These are phyloP conservation scores for Fomitopsis pinicola DNA, from an alignment of 1,284 basidiomycete species.

Conservation along the genomic window DNA sequence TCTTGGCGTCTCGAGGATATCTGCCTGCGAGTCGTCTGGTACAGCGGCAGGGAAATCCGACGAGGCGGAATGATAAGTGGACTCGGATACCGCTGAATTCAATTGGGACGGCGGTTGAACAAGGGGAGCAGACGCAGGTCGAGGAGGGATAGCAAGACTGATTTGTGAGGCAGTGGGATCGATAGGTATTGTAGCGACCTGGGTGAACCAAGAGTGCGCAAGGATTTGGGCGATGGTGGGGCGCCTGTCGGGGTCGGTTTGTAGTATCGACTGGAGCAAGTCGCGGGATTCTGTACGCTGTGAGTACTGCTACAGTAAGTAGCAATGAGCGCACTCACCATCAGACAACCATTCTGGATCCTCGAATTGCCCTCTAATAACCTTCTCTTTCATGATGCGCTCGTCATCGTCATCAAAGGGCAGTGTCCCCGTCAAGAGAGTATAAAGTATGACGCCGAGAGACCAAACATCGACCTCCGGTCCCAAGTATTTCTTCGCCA, in stretches of 20 bases:
- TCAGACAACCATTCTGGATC: slow-evolving; percentile 88
- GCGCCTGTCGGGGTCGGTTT: slow-evolving; percentile 74
- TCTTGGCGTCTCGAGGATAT: neutral
- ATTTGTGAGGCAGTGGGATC: slow-evolving; percentile 24
- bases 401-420: slow-evolving; percentile 99
- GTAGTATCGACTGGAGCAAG: slow-evolving; percentile 77
- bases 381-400: slow-evolving; percentile 81
- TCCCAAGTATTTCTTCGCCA: slow-evolving; percentile 86
- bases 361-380: slow-evolving; percentile 86
- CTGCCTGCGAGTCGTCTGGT: slow-evolving; percentile 34
- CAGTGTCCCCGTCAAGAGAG: slow-evolving; percentile 89
- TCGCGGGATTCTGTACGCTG: slow-evolving; percentile 68
- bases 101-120: slow-evolving; percentile 23
- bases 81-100: slow-evolving; percentile 42
- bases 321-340: slow-evolving; percentile 41
- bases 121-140: slow-evolving; percentile 18
- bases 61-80: slow-evolving; percentile 49
- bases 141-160: slow-evolving; percentile 24
- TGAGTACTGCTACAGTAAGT: slow-evolving; percentile 6
- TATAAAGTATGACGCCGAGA: slow-evolving; percentile 91
- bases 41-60: slow-evolving; percentile 52
- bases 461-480: slow-evolving; percentile 99
- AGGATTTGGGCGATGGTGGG: slow-evolving; percentile 84
- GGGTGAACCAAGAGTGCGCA: slow-evolving; percentile 86
- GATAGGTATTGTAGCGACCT: slow-evolving; percentile 31